Evolutionary conservation across 2,329 filamentous ascomycete genomes (phyloP).

Genomic region (Hypoxylon sp.): DNA sequence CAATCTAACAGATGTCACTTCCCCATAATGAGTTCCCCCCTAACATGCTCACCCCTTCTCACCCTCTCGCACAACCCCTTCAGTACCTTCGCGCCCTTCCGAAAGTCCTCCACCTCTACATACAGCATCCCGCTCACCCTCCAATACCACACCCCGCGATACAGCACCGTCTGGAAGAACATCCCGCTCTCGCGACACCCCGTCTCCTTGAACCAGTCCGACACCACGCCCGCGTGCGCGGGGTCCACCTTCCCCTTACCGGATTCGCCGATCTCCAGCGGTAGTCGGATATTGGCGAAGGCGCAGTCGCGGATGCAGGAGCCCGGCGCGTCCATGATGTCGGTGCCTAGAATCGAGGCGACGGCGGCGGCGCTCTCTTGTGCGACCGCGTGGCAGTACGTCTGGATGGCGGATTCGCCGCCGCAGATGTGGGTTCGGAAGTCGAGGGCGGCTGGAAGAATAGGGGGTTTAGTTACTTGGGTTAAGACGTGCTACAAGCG

Average conservation of each 20-base stretch:
- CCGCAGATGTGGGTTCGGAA: constrained; percentile 68
- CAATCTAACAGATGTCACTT: neutral
- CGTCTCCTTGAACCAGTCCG: constrained; percentile 59
- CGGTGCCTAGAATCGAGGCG: constrained; percentile 65
- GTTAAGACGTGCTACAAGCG: too few relatives aligned
- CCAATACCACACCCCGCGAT: constrained; percentile 69
- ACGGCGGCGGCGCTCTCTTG: constrained; percentile 62
- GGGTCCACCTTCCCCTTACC: constrained; percentile 47
- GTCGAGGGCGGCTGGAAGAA: constrained; percentile 62
- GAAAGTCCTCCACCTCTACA: constrained; percentile 71
- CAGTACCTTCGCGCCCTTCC: constrained; percentile 43
- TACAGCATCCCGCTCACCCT: constrained; percentile 74
- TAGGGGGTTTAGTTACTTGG: neutral
- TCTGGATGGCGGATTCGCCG: constrained; percentile 68
- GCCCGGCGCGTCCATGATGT: constrained; percentile 65
- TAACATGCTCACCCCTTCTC: constrained; percentile 54
- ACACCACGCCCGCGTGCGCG: constrained; percentile 51
- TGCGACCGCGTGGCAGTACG: constrained; percentile 64
- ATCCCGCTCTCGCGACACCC: constrained; percentile 61
- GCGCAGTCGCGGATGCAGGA: constrained; percentile 59
- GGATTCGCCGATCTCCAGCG: constrained; percentile 50
- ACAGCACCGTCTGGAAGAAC: constrained; percentile 67
- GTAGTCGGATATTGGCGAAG: constrained; percentile 70
- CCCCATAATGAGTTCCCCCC: constrained; percentile 13
- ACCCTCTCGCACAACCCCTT: constrained; percentile 55